Conservation (phyloP, 2,329 filamentous ascomycete genomes). For the Chaetomiaceae sp. region DNA sequence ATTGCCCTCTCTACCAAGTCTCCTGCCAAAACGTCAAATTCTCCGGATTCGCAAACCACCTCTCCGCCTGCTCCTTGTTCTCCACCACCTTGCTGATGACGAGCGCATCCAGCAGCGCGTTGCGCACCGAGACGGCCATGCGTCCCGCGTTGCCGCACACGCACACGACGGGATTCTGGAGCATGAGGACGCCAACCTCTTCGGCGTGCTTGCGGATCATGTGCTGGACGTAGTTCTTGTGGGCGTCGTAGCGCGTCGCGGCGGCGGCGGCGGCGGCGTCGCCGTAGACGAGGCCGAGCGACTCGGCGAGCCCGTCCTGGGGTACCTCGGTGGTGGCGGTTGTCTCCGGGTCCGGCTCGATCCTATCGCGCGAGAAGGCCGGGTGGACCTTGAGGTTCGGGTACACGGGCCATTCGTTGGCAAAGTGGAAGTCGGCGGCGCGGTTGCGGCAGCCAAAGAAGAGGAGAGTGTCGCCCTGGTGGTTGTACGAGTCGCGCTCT, state of each 20-base stretch:
- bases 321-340: background rate
- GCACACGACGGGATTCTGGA: constrained; percentile 42
- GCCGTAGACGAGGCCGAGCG: background rate
- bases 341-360: constrained; percentile 1
- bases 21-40: constrained; percentile 52
- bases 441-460: constrained; percentile 82
- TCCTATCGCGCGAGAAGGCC: constrained; percentile 46
- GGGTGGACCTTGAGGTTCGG: constrained; percentile 35
- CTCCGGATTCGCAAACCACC: constrained; percentile 27
- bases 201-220: constrained; percentile 42
- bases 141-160: constrained; percentile 55
- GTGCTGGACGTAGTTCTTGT: constrained; percentile 56
- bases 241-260: constrained; percentile 22
- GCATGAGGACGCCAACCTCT: constrained; percentile 36
- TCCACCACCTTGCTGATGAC: constrained; percentile 34
- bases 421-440: constrained; percentile 75
- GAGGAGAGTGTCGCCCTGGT: constrained; percentile 50
- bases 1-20: constrained; percentile 45
- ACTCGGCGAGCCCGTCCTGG: background rate
- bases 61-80: constrained; percentile 37
- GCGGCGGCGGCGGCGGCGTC: background rate
- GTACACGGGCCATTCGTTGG: constrained; percentile 61
- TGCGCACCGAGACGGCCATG: constrained; percentile 54
- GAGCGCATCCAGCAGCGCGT: constrained; percentile 48
- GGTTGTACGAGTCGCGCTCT: constrained; percentile 49